Percentiles rank a stretch among this genome's conserved stretches.
These are phyloP conservation scores for Anethum foeniculum DNA, from an alignment of 140 eudicot species.

Conservation along the genomic window DNA sequence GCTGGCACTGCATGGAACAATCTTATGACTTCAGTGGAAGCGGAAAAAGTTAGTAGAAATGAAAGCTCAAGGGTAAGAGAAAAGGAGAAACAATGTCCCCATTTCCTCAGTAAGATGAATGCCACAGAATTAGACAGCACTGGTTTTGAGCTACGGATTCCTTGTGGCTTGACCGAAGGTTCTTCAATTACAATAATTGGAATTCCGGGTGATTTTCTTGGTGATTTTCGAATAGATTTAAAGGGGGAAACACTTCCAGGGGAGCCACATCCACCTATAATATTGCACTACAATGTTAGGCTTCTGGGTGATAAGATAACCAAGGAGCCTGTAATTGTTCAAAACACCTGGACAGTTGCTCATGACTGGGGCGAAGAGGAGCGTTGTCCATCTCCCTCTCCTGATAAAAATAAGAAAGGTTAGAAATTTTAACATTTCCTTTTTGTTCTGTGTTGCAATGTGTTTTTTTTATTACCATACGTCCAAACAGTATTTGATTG, in stretches of 20 bases:
- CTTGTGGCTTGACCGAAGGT: conserved; percentile 95
- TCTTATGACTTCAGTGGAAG: conserved; percentile 70
- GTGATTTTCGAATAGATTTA: conserved; percentile 76
- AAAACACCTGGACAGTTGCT: conserved; percentile 89
- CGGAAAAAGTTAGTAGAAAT: conserved; percentile 42
- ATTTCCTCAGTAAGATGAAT: conserved; percentile 71
- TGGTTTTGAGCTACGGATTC: conserved; percentile 60
- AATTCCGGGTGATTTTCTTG: conserved; percentile 82
- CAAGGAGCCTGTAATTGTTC: conserved; percentile 90
- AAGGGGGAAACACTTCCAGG: conserved; percentile 92
- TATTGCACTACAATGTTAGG: conserved; percentile 89
- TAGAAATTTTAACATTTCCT: neutral
- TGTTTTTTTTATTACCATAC: neutral
- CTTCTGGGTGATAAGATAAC: conserved; percentile 80
- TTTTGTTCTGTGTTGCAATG: neutral
- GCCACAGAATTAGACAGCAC: conserved; percentile 48
- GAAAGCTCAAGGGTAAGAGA: conserved; percentile 43
- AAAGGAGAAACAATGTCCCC: conserved; percentile 88
- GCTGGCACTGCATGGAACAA: conserved; percentile 73
- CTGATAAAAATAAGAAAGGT: conserved; percentile 66
- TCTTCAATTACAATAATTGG: conserved; percentile 92
- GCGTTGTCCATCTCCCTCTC: conserved; percentile 75
- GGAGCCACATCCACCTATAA: conserved; percentile 89
- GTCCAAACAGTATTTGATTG: neutral
- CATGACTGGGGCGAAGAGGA: conserved; percentile 98